Base-by-base conservation (phyloP, 345 rosid species). In the Ricinus communis region DNA sequence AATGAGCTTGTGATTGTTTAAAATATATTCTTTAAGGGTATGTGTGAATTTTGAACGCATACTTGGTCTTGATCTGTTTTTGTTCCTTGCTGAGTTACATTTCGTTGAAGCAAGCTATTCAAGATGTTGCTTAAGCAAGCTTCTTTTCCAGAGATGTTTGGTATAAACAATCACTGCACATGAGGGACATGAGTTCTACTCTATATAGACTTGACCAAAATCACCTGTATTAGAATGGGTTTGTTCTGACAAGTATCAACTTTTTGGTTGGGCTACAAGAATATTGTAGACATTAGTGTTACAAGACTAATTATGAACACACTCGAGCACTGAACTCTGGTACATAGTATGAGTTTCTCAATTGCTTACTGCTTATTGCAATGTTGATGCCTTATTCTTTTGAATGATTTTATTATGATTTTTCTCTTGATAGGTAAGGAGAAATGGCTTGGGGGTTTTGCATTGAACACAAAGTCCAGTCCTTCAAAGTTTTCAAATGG, bases 401-500 rank as follows among this genome's bases (percentile, higher is more conserved):
- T 31, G 33, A 49, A 16, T 47, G 41, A 27, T 24, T 8, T 41
- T 40, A n/a, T 51, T 15, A n/a, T n/a, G n/a, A n/a, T 54, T 63
- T 25, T 46, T 50, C 16, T 41, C 13, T 54, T 10, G 38, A 52
- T 46, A 81, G 84, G 76, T 25, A 60, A 66, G 31, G 76, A 74
- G 63, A 77, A 62, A 41, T 76, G 84, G 79, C 53, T 65, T n/a
- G 80, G 77, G 22, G 38, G 54, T 54, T 63, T 70, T 65, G 5
- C 54, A 12, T 53, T 69, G 67, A 81, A 79, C 73, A 67, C 69
- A 65, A 69, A 74, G 69, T 72, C 73, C 43, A 21, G 13, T 28
- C 71, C 66, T 68, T 22, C 28, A 21, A 74, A 63, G 66, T 31
- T 74, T 71, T 77, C 90, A 54, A 82, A 78, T 53, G 80, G 89